Percentiles rank a stretch among this genome's conserved stretches.
These are phyloP conservation scores for Linnemannia exigua DNA, from an alignment of 192 early-diverging fungal species.

Conservation along the genomic window DNA sequence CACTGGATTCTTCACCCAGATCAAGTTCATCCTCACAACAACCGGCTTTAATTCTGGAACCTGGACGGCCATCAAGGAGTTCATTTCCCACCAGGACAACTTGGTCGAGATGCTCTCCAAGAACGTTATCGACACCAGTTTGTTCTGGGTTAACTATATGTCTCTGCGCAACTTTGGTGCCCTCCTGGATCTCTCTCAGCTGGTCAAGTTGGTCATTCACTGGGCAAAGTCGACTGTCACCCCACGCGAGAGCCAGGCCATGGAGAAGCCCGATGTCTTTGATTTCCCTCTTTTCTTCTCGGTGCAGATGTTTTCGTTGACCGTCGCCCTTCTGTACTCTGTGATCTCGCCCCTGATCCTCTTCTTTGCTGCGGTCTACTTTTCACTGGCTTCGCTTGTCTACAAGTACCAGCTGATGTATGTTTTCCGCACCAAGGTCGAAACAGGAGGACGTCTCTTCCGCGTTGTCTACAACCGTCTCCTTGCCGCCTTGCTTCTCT, in stretches of 20 bases:
- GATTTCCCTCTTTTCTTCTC: conserved; percentile 81
- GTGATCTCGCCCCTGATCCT: conserved; percentile 79
- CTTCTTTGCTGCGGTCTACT: conserved; percentile 74
- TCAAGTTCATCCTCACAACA: conserved; percentile 25
- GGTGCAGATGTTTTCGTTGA: conserved; percentile 77
- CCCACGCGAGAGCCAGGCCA: conserved; percentile 75
- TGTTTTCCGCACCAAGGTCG: conserved; percentile 78
- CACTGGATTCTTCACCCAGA: conserved; percentile 28
- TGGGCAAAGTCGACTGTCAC: conserved; percentile 73
- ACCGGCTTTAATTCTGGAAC: not conserved
- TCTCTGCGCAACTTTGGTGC: conserved; percentile 75
- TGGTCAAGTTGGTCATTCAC: conserved; percentile 70
- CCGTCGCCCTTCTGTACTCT: conserved; percentile 78
- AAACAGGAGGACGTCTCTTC: conserved; percentile 82
- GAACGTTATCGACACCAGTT: conserved; percentile 62
- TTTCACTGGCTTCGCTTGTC: conserved; percentile 74
- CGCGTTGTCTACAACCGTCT: conserved; percentile 78
- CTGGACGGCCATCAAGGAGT: conserved; percentile 47
- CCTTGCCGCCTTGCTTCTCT: conserved; percentile 71
- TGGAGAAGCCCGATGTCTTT: conserved; percentile 77
- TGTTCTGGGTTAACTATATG: conserved; percentile 85
- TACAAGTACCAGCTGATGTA: conserved; percentile 83
- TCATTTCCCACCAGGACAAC: conserved; percentile 42
- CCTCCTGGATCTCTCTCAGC: conserved; percentile 78
- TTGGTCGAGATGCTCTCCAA: conserved; percentile 53